Conservation (phyloP, 495 filamentous ascomycete genomes). For the Neurospora intermedia region DNA sequence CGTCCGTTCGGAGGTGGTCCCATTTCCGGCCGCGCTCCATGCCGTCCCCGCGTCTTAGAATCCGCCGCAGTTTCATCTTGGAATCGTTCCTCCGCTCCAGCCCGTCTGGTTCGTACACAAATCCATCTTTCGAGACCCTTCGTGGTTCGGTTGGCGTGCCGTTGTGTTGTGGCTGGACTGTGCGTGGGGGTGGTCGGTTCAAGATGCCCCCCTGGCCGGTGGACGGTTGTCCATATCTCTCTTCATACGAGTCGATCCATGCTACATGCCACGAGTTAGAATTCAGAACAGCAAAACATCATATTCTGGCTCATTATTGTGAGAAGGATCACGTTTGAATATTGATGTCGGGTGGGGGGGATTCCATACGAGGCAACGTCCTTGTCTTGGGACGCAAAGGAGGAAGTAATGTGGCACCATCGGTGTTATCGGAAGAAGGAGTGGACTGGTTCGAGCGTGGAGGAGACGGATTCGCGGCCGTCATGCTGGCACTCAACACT, state of each 20-base stretch:
- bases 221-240: constrained; percentile 22
- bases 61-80: constrained; percentile 13
- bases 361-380: constrained; percentile 32
- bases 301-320: neutral
- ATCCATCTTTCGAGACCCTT: constrained; percentile 44
- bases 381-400: constrained; percentile 9
- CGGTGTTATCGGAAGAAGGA: neutral
- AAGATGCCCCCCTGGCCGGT: constrained; percentile 22
- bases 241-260: constrained; percentile 45
- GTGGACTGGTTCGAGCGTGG: constrained; percentile 17
- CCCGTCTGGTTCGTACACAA: constrained; percentile 31
- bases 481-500: constrained; percentile 11
- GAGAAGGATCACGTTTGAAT: neutral
- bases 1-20: constrained; percentile 44
- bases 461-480: constrained; percentile 9
- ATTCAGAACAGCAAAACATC: neutral
- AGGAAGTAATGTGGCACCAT: neutral
- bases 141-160: constrained; percentile 37
- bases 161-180: constrained; percentile 51
- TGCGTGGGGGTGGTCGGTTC: constrained; percentile 33
- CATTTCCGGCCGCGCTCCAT: constrained; percentile 40
- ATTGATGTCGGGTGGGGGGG: neutral
- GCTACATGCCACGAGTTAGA: constrained; percentile 25
- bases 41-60: constrained; percentile 23
- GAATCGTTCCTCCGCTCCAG: constrained; percentile 14